Percentiles rank a stretch among this genome's conserved stretches.
phyloP scores from a whole-genome alignment of 257 asterid genomes.

The Petunia axillaris region DNA sequence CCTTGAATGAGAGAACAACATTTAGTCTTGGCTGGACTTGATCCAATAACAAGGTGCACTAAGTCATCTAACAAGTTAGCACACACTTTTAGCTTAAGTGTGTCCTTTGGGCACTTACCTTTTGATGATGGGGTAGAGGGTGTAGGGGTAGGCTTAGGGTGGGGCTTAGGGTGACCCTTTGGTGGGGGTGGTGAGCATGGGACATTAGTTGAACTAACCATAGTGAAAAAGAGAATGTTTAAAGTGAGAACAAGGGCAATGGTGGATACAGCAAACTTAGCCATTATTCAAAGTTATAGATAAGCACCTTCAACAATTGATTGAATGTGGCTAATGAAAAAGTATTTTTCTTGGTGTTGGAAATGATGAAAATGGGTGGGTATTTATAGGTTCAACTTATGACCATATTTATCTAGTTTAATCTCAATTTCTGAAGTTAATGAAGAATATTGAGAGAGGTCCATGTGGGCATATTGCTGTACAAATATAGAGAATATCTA shows the following conservation, averaged over 20 bases:
- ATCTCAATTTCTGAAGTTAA: not conserved
- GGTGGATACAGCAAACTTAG: slow-evolving; percentile 22
- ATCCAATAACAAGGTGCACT: slow-evolving; percentile 22
- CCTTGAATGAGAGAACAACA: slow-evolving; percentile 32
- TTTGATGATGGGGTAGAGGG: not conserved
- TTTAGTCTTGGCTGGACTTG: slow-evolving; percentile 18
- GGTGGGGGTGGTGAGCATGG: slow-evolving; percentile 30
- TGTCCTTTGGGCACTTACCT: slow-evolving; percentile 25
- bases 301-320: not conserved
- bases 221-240: slow-evolving; percentile 36
- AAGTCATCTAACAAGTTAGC: slow-evolving; percentile 21
- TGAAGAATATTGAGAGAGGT: not conserved
- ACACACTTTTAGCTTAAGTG: slow-evolving; percentile 30
- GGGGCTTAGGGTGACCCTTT: not conserved
- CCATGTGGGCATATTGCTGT: not conserved
- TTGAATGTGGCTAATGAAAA: not conserved
- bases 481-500: slow-evolving; percentile 15
- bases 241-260: slow-evolving; percentile 33
- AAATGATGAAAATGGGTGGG: not conserved
- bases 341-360: slow-evolving; percentile 11
- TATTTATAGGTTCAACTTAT: slow-evolving; percentile 20
- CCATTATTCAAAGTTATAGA: not conserved
- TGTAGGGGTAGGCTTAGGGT: slow-evolving; percentile 14
- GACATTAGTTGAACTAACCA: slow-evolving; percentile 31
- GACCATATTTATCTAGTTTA: not conserved